A percentile compares a stretch with the other conserved stretches of the same genome.
These are phyloP conservation scores for Beverwykella pulmonaria DNA, from an alignment of 495 filamentous ascomycete species.

Conservation along the genomic window DNA sequence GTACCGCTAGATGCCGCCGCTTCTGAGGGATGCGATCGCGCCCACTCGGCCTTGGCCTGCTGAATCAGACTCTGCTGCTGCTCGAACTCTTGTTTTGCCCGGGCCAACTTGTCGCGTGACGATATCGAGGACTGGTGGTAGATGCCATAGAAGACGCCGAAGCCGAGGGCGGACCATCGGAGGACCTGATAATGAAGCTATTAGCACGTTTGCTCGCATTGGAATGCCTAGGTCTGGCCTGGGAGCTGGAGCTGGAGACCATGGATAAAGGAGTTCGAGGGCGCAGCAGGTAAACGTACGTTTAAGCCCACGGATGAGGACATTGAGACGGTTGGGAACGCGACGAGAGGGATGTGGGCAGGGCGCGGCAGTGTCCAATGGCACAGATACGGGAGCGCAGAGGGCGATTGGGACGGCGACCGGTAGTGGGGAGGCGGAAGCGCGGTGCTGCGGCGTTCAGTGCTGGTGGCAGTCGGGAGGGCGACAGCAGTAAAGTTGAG, in stretches of 20 bases:
- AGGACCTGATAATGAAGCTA: constrained; percentile 68
- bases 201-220: background rate
- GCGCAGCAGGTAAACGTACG: constrained; percentile 49
- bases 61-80: constrained; percentile 85
- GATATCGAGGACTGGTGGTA: constrained; percentile 81
- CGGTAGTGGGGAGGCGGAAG: constrained; percentile 37
- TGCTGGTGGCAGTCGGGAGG: constrained; percentile 27
- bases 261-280: background rate
- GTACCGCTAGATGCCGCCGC: constrained; percentile 60
- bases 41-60: constrained; percentile 87
- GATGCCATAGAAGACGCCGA: constrained; percentile 89
- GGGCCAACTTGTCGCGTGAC: constrained; percentile 63
- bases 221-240: background rate
- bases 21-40: constrained; percentile 67
- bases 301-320: constrained; percentile 62
- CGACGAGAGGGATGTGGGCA: background rate
- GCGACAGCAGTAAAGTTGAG: background rate
- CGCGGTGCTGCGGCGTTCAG: constrained; percentile 15
- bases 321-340: constrained; percentile 46
- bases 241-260: background rate
- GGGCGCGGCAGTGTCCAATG: constrained; percentile 17
- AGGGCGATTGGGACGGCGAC: constrained; percentile 19
- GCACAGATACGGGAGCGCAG: constrained; percentile 17
- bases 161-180: constrained; percentile 85
- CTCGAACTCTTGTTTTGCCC: constrained; percentile 75